Evolutionary conservation across 2,329 filamentous ascomycete genomes (phyloP), one percentile per base, ranked within the genome.

Genomic region (Aspergillus sp.): DNA sequence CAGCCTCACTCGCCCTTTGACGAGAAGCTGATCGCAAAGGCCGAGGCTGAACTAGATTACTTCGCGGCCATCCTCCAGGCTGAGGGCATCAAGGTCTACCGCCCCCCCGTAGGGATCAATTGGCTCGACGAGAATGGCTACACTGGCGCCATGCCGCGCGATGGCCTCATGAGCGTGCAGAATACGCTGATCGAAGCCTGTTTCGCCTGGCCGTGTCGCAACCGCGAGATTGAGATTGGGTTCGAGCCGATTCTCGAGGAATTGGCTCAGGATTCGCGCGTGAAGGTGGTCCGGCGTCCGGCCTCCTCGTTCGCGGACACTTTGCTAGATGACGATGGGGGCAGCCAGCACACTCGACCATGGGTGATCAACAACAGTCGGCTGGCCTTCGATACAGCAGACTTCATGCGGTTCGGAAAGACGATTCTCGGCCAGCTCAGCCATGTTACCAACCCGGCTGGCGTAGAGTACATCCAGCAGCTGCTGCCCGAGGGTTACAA

Each of bases 401-500:
- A 66, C 42, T 66, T 66, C 45, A 59, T 66, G 57, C 56, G 64
- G 2, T 60, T 66, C 34, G 64, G 63, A 12, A 59, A 56, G 34
- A 53, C 48, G 9, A 49, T 66, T 26, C 47, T 66, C 33, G 62
- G 58, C 3, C 64, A 67, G 44, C 47, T 56, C 26, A 64, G 61
- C 49, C 47, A 66, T 44, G 63, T 67, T 40, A 66, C 64, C 29
- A 66, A 65, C 49, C 42, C 40, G 38, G 56, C 53, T 32, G 63
- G 63, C n/a, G 49, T 64, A 10, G 52, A 66, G 12, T 66, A 64
- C 35, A 30, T 66, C 7, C 52, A 50, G 9, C 46, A 45, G 5
- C 29, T 48, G 12, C 29, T 65, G 3, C 58, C 59, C 1, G 48
- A 52, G n/a, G 56, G 57, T 3, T 65, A 66, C 43, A 53, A 48